Percentiles rank a stretch among this genome's conserved stretches.
Evolutionary conservation across 2,329 filamentous ascomycete species (phyloP).

Genomic region (Diaporthe vaccinii): DNA sequence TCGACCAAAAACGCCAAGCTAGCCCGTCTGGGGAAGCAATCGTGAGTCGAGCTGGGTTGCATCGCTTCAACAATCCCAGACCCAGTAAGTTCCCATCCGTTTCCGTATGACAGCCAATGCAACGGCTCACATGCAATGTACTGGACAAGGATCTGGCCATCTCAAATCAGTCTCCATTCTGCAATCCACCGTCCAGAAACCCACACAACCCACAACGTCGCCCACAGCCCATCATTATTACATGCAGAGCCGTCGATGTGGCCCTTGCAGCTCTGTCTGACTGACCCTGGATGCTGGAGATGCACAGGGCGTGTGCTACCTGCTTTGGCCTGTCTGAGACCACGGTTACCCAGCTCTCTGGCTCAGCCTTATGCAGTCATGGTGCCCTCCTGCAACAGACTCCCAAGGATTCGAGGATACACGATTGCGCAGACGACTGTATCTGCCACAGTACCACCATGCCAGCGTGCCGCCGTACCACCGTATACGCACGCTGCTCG

Average conservation of each 20-base stretch:
- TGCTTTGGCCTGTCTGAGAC: constrained; percentile 6
- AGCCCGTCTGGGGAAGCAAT: constrained; percentile 5
- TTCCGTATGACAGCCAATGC: constrained; percentile 32
- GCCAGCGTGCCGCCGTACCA: constrained; percentile 3
- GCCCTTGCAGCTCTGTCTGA: constrained; percentile 33
- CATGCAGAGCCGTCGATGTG: not conserved
- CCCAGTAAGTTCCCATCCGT: constrained; percentile 17
- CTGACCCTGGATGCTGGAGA: not conserved
- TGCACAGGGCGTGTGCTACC: constrained; percentile 13
- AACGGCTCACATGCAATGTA: constrained; percentile 13
- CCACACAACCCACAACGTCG: not conserved
- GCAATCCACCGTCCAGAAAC: not conserved
- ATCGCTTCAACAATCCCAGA: constrained; percentile 15
- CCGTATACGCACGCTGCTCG: not conserved
- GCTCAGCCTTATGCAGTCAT: constrained; percentile 39
- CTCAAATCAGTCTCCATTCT: not conserved
- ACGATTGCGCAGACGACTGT: not conserved
- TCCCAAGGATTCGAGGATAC: not conserved
- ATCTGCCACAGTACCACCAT: constrained; percentile 6
- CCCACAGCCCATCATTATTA: not conserved
- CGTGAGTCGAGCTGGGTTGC: constrained; percentile 16
- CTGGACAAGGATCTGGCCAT: constrained; percentile 7
- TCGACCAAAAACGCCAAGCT: not conserved
- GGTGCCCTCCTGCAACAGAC: constrained; percentile 3
- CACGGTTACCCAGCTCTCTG: constrained; percentile 19